A percentile compares a stretch with the other conserved stretches of the same genome.
Evolutionary conservation across 2,329 filamentous ascomycete genomes (phyloP).

Genomic region (Madurella fahalii): DNA sequence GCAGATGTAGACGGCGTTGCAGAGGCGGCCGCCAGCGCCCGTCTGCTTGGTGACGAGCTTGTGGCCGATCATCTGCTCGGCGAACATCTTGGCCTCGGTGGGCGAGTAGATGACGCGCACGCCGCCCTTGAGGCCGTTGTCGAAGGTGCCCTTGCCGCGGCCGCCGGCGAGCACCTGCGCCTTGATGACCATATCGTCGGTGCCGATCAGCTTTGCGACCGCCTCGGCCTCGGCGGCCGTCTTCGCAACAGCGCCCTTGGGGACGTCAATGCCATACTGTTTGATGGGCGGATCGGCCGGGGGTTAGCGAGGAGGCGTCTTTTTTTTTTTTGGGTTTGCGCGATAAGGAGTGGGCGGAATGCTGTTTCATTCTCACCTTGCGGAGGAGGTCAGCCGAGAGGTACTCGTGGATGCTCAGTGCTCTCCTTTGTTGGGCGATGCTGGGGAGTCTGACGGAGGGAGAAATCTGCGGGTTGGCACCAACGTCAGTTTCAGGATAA

Average conservation of each 20-base stretch:
- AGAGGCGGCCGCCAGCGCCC: conserved; percentile 85
- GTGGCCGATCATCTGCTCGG: conserved; percentile 98
- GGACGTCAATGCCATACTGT: conserved; percentile 92
- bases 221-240: conserved; percentile 82
- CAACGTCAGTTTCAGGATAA: conserved; percentile 24
- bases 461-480: conserved; percentile 36
- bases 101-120: conserved; percentile 99
- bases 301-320: conserved; percentile 15
- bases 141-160: conserved; percentile 94
- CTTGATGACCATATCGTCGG: conserved; percentile 99
- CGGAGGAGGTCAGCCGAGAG: conserved; percentile 88
- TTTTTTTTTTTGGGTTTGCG: conserved; percentile 6
- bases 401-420: conserved; percentile 97
- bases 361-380: conserved; percentile 45
- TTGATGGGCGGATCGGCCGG: conserved; percentile 1
- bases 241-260: conserved; percentile 82
- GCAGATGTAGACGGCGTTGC: conserved; percentile 97
- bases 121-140: conserved; percentile 98
- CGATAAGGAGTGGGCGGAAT: conserved; percentile 19
- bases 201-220: conserved; percentile 85
- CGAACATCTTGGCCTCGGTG: conserved; percentile 93
- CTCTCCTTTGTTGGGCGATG: conserved; percentile 64
- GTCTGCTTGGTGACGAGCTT: conserved; percentile 99
- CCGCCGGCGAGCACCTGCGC: conserved; percentile 97
- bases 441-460: conserved; percentile 57